These are phyloP conservation scores for Beauveria pseudobassiana DNA, from an alignment of 2,329 filamentous ascomycete genomes.

Conservation along the genomic window DNA sequence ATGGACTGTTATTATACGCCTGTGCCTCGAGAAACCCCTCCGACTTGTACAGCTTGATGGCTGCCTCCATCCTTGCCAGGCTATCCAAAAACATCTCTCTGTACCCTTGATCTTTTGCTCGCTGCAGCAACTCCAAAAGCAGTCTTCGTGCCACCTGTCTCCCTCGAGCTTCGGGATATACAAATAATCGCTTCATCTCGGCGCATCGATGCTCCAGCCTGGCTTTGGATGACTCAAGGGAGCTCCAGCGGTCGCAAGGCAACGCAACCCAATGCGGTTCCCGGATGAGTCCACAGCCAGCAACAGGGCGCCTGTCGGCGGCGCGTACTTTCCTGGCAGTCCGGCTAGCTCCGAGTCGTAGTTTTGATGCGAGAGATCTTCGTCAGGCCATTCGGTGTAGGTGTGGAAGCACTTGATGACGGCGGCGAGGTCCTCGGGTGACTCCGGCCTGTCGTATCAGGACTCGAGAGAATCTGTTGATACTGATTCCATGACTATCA, in stretches of 20 bases:
- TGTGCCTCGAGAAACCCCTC: constrained; percentile 17
- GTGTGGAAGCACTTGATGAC: constrained; percentile 18
- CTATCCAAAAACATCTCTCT: constrained; percentile 20
- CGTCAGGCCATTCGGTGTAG: constrained; percentile 20
- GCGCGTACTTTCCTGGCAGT: constrained; percentile 21
- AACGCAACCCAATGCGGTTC: constrained; percentile 19
- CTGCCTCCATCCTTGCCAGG: constrained; percentile 18
- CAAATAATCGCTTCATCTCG: constrained; percentile 22
- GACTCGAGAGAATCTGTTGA: neutral
- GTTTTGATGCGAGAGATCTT: constrained; percentile 22
- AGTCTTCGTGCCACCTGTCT: constrained; percentile 17
- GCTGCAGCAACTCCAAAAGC: constrained; percentile 14
- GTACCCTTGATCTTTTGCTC: constrained; percentile 16
- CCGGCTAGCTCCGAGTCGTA: constrained; percentile 18
- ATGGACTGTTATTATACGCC: constrained; percentile 18
- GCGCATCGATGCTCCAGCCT: constrained; percentile 14
- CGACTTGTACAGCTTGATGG: constrained; percentile 19
- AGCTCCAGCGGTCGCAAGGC: constrained; percentile 18
- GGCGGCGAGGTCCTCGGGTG: constrained; percentile 15
- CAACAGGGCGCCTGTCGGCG: constrained; percentile 19
- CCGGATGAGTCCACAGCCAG: constrained; percentile 17
- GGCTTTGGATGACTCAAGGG: constrained; percentile 5
- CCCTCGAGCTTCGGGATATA: constrained; percentile 21
- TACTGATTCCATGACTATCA: neutral
- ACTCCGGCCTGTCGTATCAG: constrained; percentile 17